Conservation (phyloP, 148 eudicot species). For the Nyssa sinensis region DNA sequence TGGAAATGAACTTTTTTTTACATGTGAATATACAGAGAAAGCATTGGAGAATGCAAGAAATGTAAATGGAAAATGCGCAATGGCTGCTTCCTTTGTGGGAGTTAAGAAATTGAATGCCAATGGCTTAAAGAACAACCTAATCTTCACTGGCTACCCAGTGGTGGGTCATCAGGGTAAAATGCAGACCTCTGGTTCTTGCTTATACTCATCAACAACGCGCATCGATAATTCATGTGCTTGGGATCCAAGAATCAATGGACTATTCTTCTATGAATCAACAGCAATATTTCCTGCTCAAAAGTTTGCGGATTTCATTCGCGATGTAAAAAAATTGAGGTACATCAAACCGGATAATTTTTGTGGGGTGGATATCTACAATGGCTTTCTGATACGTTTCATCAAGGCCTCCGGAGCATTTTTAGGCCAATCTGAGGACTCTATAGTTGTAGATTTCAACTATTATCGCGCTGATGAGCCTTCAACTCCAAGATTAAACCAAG, state of each 20-base stretch:
- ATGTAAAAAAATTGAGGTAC: slow-evolving; percentile 62
- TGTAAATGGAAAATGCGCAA: slow-evolving; percentile 48
- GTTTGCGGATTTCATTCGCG: slow-evolving; percentile 47
- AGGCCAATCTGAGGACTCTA: slow-evolving; percentile 59
- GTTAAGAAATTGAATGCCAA: slow-evolving; percentile 55
- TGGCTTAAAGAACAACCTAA: slow-evolving; percentile 63
- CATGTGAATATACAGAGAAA: slow-evolving; percentile 44
- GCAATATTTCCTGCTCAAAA: slow-evolving; percentile 53
- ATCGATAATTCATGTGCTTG: slow-evolving; percentile 55
- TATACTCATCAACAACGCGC: slow-evolving; percentile 42
- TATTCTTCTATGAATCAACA: slow-evolving; percentile 67
- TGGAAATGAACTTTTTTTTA: too few species aligned
- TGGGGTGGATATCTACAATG: slow-evolving; percentile 66
- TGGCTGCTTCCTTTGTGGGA: slow-evolving; percentile 47
- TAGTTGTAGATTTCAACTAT: slow-evolving; percentile 66
- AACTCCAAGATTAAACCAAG: slow-evolving; percentile 60
- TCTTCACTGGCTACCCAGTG: slow-evolving; percentile 80
- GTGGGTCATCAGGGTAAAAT: slow-evolving; percentile 65
- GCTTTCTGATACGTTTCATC: slow-evolving; percentile 60
- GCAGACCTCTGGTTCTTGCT: slow-evolving; percentile 84
- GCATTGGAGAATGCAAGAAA: slow-evolving; percentile 45
- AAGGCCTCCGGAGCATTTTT: slow-evolving; percentile 57
- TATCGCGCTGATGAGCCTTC: slow-evolving; percentile 55
- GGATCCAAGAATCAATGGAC: slow-evolving; percentile 71
- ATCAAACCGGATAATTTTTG: slow-evolving; percentile 49